Percentiles rank a stretch among this genome's conserved stretches.
Conservation (phyloP, 2,329 filamentous ascomycete genomes). For the Tolypocladium album region DNA sequence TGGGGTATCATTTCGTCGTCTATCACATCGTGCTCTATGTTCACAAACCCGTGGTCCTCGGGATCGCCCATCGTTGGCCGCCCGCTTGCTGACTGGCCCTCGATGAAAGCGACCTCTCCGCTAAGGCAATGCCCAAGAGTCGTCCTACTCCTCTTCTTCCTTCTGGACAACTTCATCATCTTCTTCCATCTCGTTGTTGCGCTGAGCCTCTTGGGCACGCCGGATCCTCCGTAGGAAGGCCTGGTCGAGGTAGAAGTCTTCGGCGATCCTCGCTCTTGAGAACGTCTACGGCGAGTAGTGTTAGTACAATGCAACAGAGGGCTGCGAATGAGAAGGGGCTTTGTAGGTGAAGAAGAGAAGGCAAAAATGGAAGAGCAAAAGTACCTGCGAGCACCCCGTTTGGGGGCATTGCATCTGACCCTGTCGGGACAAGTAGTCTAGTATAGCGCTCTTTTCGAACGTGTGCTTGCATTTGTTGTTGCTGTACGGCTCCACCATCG, state of each 20-base stretch:
- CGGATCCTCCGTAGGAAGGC: constrained; percentile 47
- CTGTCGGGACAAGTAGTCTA: constrained; percentile 37
- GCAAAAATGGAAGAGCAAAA: constrained; percentile 5
- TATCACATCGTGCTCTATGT: not conserved
- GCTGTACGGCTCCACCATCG: constrained; percentile 56
- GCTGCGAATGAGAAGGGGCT: not conserved
- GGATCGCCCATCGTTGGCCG: not conserved
- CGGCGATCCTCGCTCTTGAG: constrained; percentile 20
- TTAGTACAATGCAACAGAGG: not conserved
- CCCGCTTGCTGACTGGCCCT: constrained; percentile 13
- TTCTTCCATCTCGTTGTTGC: constrained; percentile 33
- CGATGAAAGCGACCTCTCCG: constrained; percentile 11
- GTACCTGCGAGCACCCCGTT: constrained; percentile 51
- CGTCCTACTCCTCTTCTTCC: constrained; percentile 6
- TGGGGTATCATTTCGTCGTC: constrained; percentile 5
- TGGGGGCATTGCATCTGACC: constrained; percentile 48
- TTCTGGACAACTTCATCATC: constrained; percentile 12
- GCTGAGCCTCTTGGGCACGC: constrained; percentile 35
- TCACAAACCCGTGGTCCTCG: not conserved
- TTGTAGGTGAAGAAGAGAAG: not conserved
- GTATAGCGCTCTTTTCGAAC: constrained; percentile 56
- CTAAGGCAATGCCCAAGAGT: constrained; percentile 9
- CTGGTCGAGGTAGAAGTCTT: constrained; percentile 46
- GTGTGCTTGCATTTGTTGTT: constrained; percentile 59
- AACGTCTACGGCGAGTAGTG: constrained; percentile 28